These are phyloP conservation scores for Kwoniella sp. DNA, from an alignment of 768 basidiomycete genomes.

Conservation along the genomic window DNA sequence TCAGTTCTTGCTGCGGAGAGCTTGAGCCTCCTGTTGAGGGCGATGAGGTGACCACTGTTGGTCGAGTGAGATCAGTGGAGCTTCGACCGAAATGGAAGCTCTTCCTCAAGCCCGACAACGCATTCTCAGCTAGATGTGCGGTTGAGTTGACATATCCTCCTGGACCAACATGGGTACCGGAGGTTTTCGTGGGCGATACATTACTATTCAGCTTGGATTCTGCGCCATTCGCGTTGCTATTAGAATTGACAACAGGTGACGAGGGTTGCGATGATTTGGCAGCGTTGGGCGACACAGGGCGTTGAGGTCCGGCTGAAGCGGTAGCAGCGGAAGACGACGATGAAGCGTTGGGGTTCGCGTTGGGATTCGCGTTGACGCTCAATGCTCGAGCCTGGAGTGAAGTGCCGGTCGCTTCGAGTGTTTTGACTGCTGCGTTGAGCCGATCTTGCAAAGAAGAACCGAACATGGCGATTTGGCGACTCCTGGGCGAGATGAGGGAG, in stretches of 20 bases:
- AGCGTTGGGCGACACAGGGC: constrained; percentile 9
- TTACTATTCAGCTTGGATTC: background rate
- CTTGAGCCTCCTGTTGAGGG: background rate
- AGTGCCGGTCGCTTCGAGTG: constrained; percentile 43
- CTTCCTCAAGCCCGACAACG: constrained; percentile 41
- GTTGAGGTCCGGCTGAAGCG: background rate
- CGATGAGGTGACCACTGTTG: background rate
- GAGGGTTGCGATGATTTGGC: constrained; percentile 14
- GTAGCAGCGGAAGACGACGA: constrained; percentile 9
- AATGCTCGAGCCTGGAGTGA: constrained; percentile 39
- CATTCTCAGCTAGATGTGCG: constrained; percentile 40
- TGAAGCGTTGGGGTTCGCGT: constrained; percentile 7
- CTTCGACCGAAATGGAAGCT: constrained; percentile 36
- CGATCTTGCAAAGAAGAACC: constrained; percentile 34
- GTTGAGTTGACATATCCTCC: constrained; percentile 19
- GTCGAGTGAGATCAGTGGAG: constrained; percentile 4
- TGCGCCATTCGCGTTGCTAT: background rate
- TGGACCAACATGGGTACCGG: background rate
- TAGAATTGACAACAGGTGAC: constrained; percentile 15
- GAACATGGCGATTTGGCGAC: constrained; percentile 24
- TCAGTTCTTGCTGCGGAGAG: constrained; percentile 32
- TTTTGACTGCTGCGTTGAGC: constrained; percentile 45
- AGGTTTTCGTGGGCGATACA: constrained; percentile 21
- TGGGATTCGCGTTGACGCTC: constrained; percentile 24
- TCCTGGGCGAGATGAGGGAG: too few species aligned